Conservation (phyloP, 2,329 filamentous ascomycete genomes). For the Talaromyces sp. region DNA sequence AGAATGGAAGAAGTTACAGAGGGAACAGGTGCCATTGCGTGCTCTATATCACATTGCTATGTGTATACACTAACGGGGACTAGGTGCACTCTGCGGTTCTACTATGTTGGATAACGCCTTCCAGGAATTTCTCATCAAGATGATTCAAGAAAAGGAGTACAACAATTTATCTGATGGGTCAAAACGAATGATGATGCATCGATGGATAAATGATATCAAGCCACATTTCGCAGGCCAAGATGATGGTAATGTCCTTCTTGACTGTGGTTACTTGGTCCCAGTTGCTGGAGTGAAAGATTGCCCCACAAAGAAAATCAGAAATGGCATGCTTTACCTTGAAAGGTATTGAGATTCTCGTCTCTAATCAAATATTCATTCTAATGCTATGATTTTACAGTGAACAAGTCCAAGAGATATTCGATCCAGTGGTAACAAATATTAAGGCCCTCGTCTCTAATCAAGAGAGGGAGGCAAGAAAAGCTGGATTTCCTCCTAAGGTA, state of each 20-base stretch:
- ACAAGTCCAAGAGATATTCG: constrained; percentile 30
- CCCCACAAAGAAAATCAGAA: not conserved
- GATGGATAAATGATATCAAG: constrained; percentile 39
- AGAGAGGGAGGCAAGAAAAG: constrained; percentile 5
- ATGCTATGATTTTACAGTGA: constrained; percentile 18
- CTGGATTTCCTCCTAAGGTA: constrained; percentile 11
- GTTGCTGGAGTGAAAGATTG: constrained; percentile 11
- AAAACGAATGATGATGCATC: constrained; percentile 28
- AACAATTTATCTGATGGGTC: constrained; percentile 28
- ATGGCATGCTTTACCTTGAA: constrained; percentile 21
- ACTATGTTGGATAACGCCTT: constrained; percentile 34
- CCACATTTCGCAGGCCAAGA: constrained; percentile 22
- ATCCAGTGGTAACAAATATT: constrained; percentile 31
- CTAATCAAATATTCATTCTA: not conserved
- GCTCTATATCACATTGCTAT: too few species aligned
- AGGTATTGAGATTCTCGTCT: constrained; percentile 7
- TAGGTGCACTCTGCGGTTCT: constrained; percentile 36
- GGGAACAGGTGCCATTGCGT: constrained; percentile 26
- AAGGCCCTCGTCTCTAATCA: constrained; percentile 29
- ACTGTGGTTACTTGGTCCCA: constrained; percentile 26
- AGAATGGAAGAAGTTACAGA: constrained; percentile 29
- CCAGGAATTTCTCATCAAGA: constrained; percentile 24
- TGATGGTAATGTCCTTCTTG: constrained; percentile 25
- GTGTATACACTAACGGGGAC: not conserved
- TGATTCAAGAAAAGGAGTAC: constrained; percentile 29